Conservation (phyloP, 345 rosid genomes). For the Salix purpurea region DNA sequence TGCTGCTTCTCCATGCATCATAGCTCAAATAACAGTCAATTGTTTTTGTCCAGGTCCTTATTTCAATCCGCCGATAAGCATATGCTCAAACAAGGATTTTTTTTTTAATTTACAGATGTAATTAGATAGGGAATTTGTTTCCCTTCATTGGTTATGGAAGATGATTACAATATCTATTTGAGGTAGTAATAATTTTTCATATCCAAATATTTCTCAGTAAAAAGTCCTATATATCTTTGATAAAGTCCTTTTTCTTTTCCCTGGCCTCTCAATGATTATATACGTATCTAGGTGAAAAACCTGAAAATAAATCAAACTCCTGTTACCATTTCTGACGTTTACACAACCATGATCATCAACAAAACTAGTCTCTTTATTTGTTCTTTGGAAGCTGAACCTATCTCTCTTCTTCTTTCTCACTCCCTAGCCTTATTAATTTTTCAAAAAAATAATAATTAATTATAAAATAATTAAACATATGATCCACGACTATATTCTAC, state of each 20-base stretch:
- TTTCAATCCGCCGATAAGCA: background rate
- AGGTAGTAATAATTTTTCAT: background rate
- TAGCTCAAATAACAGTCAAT: background rate
- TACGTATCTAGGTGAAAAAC: background rate
- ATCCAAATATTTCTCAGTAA: background rate
- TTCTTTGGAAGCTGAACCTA: constrained; percentile 10
- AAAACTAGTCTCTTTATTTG: constrained; percentile 11
- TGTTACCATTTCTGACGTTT: constrained; percentile 3
- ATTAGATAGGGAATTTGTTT: too few relatives aligned
- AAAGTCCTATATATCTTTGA: background rate
- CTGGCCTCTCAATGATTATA: background rate
- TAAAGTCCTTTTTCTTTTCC: background rate
- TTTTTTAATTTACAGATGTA: too few relatives aligned
- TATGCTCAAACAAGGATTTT: background rate
- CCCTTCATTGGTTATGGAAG: background rate
- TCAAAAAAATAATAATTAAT: constrained; percentile 24
- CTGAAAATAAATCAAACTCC: too few relatives aligned
- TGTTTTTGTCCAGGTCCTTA: background rate
- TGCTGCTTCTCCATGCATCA: background rate
- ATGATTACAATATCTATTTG: too few relatives aligned
- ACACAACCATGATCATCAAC: constrained; percentile 10
- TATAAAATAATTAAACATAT: constrained; percentile 19
- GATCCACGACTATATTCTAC: constrained; percentile 24
- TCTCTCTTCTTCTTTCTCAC: background rate
- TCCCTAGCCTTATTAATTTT: constrained; percentile 16